Evolutionary conservation across 73 alveolate species (phyloP).

Genomic region (Tetrahymena thermophila): DNA sequence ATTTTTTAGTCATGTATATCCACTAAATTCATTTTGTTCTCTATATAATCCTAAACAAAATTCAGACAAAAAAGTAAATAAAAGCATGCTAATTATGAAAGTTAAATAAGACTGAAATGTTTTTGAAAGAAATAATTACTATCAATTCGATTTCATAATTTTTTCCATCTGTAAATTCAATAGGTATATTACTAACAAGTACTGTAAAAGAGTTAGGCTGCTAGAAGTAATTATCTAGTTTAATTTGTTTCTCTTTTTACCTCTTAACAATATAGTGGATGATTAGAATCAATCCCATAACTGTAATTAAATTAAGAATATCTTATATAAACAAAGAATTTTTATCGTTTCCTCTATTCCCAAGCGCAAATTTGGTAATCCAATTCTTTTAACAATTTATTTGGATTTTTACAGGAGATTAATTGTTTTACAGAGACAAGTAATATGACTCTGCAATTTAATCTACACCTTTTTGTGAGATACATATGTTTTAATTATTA

Average conservation of each 20-base stretch:
- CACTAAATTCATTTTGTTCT: background rate
- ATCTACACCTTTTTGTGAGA: background rate
- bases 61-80: too few species aligned
- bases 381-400: background rate
- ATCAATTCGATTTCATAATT: background rate
- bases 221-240: background rate
- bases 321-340: background rate
- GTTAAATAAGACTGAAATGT: background rate
- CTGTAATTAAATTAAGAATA: background rate
- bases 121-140: background rate
- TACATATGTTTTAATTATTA: background rate
- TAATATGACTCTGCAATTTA: background rate
- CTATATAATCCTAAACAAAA: background rate
- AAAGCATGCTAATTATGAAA: too few species aligned
- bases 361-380: background rate
- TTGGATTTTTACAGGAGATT: background rate
- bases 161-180: background rate
- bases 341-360: background rate
- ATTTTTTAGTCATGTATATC: background rate
- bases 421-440: background rate
- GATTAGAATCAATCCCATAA: background rate
- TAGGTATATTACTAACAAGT: background rate
- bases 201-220: background rate
- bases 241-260: background rate
- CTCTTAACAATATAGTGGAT: background rate